Conservation (phyloP, 2,329 filamentous ascomycete genomes). For the Ceratocystis smalleyi region DNA sequence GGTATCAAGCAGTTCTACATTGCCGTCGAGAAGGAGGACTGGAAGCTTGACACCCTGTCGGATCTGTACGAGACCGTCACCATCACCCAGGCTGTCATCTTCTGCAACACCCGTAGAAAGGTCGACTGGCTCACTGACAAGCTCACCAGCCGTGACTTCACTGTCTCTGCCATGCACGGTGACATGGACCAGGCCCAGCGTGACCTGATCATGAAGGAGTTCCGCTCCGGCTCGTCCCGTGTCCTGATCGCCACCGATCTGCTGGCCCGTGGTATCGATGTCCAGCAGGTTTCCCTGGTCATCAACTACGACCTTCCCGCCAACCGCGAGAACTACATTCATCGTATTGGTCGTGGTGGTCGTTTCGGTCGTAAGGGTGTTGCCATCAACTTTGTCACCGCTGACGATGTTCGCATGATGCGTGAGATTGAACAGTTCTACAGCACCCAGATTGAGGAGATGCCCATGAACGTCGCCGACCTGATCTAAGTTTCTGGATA, state of each 20-base stretch:
- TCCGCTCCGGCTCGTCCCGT: constrained; percentile 95
- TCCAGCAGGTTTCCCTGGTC: constrained; percentile 97
- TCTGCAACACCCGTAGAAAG: constrained; percentile 99
- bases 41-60: constrained; percentile 98
- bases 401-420: constrained; percentile 99
- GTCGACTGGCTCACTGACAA: constrained; percentile 99
- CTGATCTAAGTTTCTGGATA: constrained; percentile 42
- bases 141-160: constrained; percentile 96
- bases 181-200: constrained; percentile 98
- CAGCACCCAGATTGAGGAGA: constrained; percentile 99
- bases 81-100: constrained; percentile 98
- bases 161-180: constrained; percentile 98
- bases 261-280: constrained; percentile 97
- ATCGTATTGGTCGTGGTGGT: constrained; percentile 97
- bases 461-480: constrained; percentile 87
- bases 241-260: constrained; percentile 97
- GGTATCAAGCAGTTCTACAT: constrained; percentile 99
- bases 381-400: constrained; percentile 99
- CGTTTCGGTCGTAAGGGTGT: constrained; percentile 99
- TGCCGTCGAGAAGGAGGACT: constrained; percentile 99
- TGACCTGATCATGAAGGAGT: constrained; percentile 99
- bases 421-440: constrained; percentile 99
- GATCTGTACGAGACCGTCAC: constrained; percentile 99
- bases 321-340: constrained; percentile 99
- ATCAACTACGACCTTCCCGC: constrained; percentile 99